Percentiles rank a stretch among this genome's conserved stretches.
Evolutionary conservation across 768 basidiomycete genomes (phyloP).

Genomic region (Mycena pura): DNA sequence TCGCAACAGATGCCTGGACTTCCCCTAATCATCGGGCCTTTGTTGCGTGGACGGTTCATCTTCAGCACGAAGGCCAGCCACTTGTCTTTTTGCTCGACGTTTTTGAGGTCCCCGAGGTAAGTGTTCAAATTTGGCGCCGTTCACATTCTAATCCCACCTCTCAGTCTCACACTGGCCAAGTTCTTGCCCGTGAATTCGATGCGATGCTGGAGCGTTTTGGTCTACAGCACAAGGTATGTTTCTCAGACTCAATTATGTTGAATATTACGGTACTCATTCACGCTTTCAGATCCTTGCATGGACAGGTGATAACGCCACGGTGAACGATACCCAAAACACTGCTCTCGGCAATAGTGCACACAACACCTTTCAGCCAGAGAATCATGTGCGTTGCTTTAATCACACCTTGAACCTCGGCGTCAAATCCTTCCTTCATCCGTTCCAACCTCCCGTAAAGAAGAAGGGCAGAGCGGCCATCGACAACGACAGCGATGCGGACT

Average conservation of each 20-base stretch:
- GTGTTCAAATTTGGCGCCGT: not conserved
- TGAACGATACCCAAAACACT: constrained; percentile 31
- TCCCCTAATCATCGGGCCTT: constrained; percentile 40
- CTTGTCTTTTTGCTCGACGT: constrained; percentile 36
- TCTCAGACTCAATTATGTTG: not conserved
- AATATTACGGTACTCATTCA: not conserved
- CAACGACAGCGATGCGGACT: not conserved
- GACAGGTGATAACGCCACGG: constrained; percentile 34
- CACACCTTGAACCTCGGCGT: constrained; percentile 33
- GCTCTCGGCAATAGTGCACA: constrained; percentile 13
- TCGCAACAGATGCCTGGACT: constrained; percentile 42
- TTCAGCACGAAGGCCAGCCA: constrained; percentile 29
- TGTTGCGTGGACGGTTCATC: constrained; percentile 35
- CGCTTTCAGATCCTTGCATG: constrained; percentile 30
- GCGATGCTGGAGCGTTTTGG: constrained; percentile 26
- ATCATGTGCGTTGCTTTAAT: constrained; percentile 19
- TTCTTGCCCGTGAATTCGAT: constrained; percentile 28
- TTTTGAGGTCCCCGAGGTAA: constrained; percentile 33
- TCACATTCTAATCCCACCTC: not conserved
- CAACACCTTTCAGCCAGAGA: constrained; percentile 6
- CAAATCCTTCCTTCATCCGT: not conserved
- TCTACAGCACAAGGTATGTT: constrained; percentile 32
- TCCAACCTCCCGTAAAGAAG: not conserved
- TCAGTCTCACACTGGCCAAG: constrained; percentile 33
- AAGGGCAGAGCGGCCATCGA: not conserved